Evolutionary conservation across 805 yeast genomes (phyloP).

Genomic region (Kuraishia borneana): DNA sequence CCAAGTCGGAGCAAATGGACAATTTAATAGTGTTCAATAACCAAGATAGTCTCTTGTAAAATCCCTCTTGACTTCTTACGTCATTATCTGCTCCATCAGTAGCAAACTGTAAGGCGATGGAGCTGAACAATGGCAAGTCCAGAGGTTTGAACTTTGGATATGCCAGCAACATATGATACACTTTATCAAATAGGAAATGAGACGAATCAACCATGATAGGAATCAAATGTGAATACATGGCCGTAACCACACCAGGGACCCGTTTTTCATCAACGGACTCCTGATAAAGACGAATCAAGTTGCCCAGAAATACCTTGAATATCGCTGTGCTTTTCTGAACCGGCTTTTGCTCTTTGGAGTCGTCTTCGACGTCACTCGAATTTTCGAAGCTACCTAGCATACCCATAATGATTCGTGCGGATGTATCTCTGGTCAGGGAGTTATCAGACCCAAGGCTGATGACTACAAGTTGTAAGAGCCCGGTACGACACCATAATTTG

Average conservation of each 20-base stretch:
- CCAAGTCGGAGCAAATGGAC: constrained; percentile 37
- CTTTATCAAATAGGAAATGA: constrained; percentile 63
- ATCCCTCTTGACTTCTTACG: constrained; percentile 8
- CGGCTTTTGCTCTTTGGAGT: constrained; percentile 4
- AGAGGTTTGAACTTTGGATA: constrained; percentile 31
- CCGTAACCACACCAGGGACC: constrained; percentile 40
- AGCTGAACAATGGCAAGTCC: constrained; percentile 35
- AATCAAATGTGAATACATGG: constrained; percentile 41
- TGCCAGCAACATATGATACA: constrained; percentile 51
- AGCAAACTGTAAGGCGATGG: constrained; percentile 19
- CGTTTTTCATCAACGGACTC: constrained; percentile 9
- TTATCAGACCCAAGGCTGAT: constrained; percentile 29
- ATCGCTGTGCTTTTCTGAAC: constrained; percentile 39
- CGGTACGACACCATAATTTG: constrained; percentile 44
- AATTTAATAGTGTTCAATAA: constrained; percentile 34
- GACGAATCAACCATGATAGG: constrained; percentile 57
- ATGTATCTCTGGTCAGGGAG: constrained; percentile 19
- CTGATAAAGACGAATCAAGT: constrained; percentile 18
- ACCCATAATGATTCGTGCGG: constrained; percentile 32
- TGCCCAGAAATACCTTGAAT: constrained; percentile 42
- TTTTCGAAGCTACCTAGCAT: constrained; percentile 27
- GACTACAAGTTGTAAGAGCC: constrained; percentile 39
- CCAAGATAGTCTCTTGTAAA: constrained; percentile 58
- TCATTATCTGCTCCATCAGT: constrained; percentile 29
- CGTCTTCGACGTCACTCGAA: constrained; percentile 7